Evolutionary conservation across 129 eudicot genomes (phyloP), one percentile per base, ranked within the genome.

Genomic region (Pulicaria dysenterica): DNA sequence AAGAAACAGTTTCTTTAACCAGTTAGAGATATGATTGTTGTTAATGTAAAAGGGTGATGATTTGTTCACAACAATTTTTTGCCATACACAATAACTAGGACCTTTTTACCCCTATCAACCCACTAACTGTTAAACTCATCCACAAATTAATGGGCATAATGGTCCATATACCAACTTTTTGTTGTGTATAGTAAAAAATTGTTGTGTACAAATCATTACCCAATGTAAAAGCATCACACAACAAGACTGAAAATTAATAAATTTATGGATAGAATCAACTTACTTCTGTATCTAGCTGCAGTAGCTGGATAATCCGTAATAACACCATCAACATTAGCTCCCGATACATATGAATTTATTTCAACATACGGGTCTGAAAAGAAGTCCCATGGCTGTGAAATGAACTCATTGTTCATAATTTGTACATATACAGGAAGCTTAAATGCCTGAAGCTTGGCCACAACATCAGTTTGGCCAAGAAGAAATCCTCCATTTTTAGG

Each of bases 361-460:
- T 94, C 96, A 50, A 84, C 85, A 54, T 80, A 79, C 0, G 99
- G 81, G 70, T 94, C 99, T 2, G 97, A 86, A 74, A 90, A 90
- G 86, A 88, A 88, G 70, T 94, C 99, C 95, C 91, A 94, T 2
- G 97, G 84, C 73, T 90, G 97, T 79, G 94, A 81, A 40, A 83
- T 13, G 54, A 87, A 94, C 85, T 94, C 99, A 48, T 94, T 94
- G 37, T 42, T 67, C 89, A 94, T 88, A n/a, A 72, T 17, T 56
- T 80, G 87, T 45, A 88, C 91, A 42, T 87, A 94, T 19, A 90
- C 99, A 0, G 84, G 68, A 14, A 94, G 88, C 74, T 79, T 72
- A 72, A 83, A 86, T 5, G 86, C 83, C 65, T 90, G 95, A 51
- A 94, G 81, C 79, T 79, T 86, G 7, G 84, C 45, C 58, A 86